phyloP scores from a whole-genome alignment of 2,329 filamentous ascomycete genomes.

The Emergomyces africanus region DNA sequence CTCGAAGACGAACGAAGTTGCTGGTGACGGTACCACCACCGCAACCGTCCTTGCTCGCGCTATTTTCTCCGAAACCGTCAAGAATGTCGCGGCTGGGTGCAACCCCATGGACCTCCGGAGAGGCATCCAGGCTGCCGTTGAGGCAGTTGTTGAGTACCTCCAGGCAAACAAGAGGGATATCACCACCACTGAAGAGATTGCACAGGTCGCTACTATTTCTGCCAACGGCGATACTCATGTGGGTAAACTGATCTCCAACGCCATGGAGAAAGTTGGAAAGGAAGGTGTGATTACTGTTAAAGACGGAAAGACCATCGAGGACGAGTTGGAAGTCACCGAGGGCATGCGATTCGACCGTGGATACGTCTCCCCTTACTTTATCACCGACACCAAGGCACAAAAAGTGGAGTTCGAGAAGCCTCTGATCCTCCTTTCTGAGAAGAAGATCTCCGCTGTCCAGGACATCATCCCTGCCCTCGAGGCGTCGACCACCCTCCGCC shows the following conservation, averaged over 20 bases:
- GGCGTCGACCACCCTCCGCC: slow-evolving; percentile 87
- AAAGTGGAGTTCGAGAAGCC: slow-evolving; percentile 99
- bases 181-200: slow-evolving; percentile 92
- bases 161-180: slow-evolving; percentile 96
- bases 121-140: slow-evolving; percentile 92
- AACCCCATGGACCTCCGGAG: slow-evolving; percentile 98
- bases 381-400: slow-evolving; percentile 95
- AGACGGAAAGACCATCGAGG: slow-evolving; percentile 96
- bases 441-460: slow-evolving; percentile 99
- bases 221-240: slow-evolving; percentile 96
- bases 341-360: slow-evolving; percentile 99
- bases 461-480: slow-evolving; percentile 98
- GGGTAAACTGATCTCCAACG: slow-evolving; percentile 88
- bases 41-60: slow-evolving; percentile 92
- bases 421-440: slow-evolving; percentile 94
- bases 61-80: slow-evolving; percentile 99
- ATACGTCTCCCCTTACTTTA: slow-evolving; percentile 98
- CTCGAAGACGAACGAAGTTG: slow-evolving; percentile 98
- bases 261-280: slow-evolving; percentile 99
- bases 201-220: slow-evolving; percentile 95
- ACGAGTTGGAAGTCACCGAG: slow-evolving; percentile 98
- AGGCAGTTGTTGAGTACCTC: slow-evolving; percentile 86
- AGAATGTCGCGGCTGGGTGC: slow-evolving; percentile 98
- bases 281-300: slow-evolving; percentile 99
- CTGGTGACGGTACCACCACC: slow-evolving; percentile 96